These are phyloP conservation scores for Papiliotrema nemorosa DNA, from an alignment of 1,284 basidiomycete species.

Conservation along the genomic window DNA sequence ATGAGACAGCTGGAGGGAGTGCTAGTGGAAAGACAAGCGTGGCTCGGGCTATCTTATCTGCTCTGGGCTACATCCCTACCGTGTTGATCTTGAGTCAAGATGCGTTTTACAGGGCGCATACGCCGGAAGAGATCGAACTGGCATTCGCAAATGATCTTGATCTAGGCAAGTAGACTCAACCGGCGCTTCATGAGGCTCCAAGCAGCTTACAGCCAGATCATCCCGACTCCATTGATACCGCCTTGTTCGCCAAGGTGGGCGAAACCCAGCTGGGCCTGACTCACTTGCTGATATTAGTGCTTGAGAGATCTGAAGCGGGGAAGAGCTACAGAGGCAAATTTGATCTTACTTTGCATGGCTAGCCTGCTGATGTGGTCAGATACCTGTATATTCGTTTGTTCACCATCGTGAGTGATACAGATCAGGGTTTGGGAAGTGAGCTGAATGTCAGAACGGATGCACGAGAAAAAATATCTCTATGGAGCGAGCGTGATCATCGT, in stretches of 20 bases:
- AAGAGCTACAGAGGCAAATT: slow-evolving; percentile 50
- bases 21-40: slow-evolving; percentile 96
- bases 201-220: slow-evolving; percentile 58
- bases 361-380: slow-evolving; percentile 43
- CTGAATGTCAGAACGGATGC: slow-evolving; percentile 58
- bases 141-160: slow-evolving; percentile 84
- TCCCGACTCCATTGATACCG: slow-evolving; percentile 88
- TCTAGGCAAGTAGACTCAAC: slow-evolving; percentile 53
- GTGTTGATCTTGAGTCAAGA: slow-evolving; percentile 83
- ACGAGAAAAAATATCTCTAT: slow-evolving; percentile 87
- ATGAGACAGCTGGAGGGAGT: slow-evolving; percentile 70
- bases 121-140: slow-evolving; percentile 68
- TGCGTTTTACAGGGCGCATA: slow-evolving; percentile 84
- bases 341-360: not conserved
- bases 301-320: slow-evolving; percentile 78
- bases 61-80: slow-evolving; percentile 77
- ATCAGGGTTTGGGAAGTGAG: not conserved
- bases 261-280: not conserved
- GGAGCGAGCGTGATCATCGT: slow-evolving; percentile 93
- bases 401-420: slow-evolving; percentile 60
- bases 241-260: slow-evolving; percentile 69
- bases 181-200: too few relatives aligned
- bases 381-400: slow-evolving; percentile 90
- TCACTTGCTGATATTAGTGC: slow-evolving; percentile 56
- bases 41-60: slow-evolving; percentile 77